Percentiles rank a stretch among this genome's conserved stretches.
Conservation (phyloP, 2,329 filamentous ascomycete genomes). For the Colletotrichum scovillei region DNA sequence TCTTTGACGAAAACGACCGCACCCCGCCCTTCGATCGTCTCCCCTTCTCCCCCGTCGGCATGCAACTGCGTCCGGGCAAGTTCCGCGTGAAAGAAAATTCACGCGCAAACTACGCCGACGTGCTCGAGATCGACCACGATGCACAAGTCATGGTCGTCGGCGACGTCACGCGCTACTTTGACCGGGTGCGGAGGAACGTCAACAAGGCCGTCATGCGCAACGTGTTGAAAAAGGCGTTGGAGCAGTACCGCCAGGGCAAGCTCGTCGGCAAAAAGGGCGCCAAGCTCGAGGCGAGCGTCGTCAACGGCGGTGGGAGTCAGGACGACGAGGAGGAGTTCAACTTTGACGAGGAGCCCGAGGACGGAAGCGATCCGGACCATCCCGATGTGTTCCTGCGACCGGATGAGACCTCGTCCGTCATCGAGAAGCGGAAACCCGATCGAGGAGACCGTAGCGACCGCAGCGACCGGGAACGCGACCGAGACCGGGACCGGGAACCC, state of each 20-base stretch:
- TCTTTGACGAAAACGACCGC: constrained; percentile 31
- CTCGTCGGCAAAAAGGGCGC: constrained; percentile 29
- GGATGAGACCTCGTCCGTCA: constrained; percentile 4
- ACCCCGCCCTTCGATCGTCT: constrained; percentile 33
- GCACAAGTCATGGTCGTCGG: constrained; percentile 35
- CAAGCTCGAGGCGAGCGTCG: constrained; percentile 25
- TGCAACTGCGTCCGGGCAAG: constrained; percentile 33
- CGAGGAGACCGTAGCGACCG: not conserved
- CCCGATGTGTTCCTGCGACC: constrained; percentile 10
- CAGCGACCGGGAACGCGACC: not conserved
- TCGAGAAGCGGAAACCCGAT: constrained; percentile 7
- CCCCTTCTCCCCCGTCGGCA: constrained; percentile 31
- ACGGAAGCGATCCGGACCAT: constrained; percentile 25
- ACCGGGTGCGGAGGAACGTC: constrained; percentile 30
- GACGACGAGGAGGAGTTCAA: constrained; percentile 8
- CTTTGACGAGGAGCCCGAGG: constrained; percentile 21
- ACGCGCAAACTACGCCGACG: constrained; percentile 33
- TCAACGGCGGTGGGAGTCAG: constrained; percentile 17
- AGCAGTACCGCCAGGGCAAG: constrained; percentile 33
- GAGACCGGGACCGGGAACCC: constrained; percentile 11
- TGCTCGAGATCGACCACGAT: constrained; percentile 34
- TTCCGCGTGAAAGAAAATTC: constrained; percentile 34
- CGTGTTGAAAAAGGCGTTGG: constrained; percentile 32
- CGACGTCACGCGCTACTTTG: constrained; percentile 33
- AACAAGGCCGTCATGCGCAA: constrained; percentile 35